Evolutionary conservation across 352 stramenopile species (phyloP), one percentile per base, ranked within the genome.

Genomic region (Phytophthora citrophthora): DNA sequence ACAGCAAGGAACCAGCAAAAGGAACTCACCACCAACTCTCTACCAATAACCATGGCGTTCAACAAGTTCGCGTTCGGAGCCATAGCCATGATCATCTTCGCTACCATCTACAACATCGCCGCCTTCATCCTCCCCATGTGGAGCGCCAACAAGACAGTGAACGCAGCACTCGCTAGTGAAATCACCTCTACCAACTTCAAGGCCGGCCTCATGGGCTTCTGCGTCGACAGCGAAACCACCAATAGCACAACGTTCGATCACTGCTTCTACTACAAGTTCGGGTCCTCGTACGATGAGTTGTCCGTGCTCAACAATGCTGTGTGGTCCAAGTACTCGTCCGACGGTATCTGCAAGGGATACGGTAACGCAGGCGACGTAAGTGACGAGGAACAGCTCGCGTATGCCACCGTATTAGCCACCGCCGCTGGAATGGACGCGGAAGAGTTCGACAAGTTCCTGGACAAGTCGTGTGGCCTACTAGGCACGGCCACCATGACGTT

Each of bases 251-350:
- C 58, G 41, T 78, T 86, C 45, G 76, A 90, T 64, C 73, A 82
- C 56, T 90, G 78, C 68, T 90, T 88, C 62, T 90, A 87, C 70
- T 77, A 90, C 72, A 87, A 81, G 24, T 55, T 66, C 31, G 58
- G 58, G 15, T 76, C 73, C 5, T 81, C 70, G 59, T 64, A 86
- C 24, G 74, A 76, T 43, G 64, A 85, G 9, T 15, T 86, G 11
- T 51, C 70, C 2, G 58, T 70, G 3, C 44, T 74, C 12, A 57
- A 83, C 40, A 58, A 63, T 23, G 54, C 63, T 6, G 63, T 76
- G 39, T 62, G 63, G 51, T 55, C 73, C 48, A 83, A 83, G 51
- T 88, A 85, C 10, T 68, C 67, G 26, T 72, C 61, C 47, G 54
- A 54, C 34, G 85, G 77, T 54, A 49, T 90, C 29, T 90, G 81